These are phyloP conservation scores for Aegilops umbellulata DNA, from an alignment of 176 grass and related monocot genomes.

Conservation along the genomic window DNA sequence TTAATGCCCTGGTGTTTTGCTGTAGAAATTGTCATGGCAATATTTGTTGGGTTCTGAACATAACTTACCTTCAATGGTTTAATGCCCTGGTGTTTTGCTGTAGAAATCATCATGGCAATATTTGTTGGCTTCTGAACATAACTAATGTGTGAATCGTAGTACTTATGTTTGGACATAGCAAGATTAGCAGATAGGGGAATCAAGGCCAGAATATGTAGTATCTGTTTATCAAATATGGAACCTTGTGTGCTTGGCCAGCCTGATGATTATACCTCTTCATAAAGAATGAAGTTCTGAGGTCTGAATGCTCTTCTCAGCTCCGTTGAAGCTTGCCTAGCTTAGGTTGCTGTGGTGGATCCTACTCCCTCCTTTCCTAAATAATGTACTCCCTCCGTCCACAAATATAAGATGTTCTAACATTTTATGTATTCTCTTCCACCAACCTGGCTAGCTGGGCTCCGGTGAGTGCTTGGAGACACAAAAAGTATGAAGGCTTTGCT, in stretches of 20 bases:
- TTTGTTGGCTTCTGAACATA: background rate
- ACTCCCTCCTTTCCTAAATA: background rate
- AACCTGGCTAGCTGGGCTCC: background rate
- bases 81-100: background rate
- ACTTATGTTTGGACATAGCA: background rate
- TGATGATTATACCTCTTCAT: background rate
- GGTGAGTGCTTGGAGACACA: background rate
- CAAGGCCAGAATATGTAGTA: conserved; percentile 18
- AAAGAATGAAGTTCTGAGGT: background rate
- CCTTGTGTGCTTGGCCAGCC: background rate
- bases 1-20: background rate
- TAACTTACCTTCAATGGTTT: background rate
- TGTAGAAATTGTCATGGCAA: background rate
- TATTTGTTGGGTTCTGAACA: background rate
- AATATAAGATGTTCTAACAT: too few relatives aligned
- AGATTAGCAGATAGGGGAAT: background rate
- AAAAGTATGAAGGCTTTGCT: background rate
- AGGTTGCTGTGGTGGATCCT: background rate
- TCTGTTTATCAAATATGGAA: background rate
- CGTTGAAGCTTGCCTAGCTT: background rate
- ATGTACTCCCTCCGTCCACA: too few relatives aligned
- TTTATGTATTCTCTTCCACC: background rate
- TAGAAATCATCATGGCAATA: background rate
- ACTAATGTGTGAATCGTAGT: background rate
- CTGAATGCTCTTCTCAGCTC: background rate